Evolutionary conservation across 352 stramenopile genomes (phyloP), one percentile per base, ranked within the genome.

Genomic region (Pythium aristosporum): DNA sequence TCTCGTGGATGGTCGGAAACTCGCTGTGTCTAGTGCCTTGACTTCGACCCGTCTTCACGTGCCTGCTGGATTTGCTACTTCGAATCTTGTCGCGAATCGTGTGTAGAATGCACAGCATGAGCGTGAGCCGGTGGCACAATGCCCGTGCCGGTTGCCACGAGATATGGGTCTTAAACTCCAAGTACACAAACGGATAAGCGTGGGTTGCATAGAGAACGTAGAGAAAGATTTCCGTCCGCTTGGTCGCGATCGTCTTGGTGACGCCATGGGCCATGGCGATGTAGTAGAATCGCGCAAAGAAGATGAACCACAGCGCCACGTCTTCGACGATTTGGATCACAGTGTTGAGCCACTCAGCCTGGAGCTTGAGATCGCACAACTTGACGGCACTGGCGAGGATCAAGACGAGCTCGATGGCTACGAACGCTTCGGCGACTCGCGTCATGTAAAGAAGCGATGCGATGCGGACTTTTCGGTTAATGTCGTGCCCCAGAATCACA

Each of bases 151-250:
- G 44, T 53, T 66, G 37, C 63, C 63, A 70, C 13, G 41, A 61
- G 13, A 58, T 23, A 9, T 30, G 16, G 6, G 48, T 65, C 52
- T 47, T 39, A 3, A 32, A 10, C 5, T 65, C 42, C 0, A 65
- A 46, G 37, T 25, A 32, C n/a, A 72, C 8, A 30, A 82, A 87
- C 4, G 73, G 75, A 21, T 77, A 46, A 59, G 83, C 75, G 58
- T 86, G 75, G 7, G 59, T 74, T 2, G 63, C 49, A 48, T 72
- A 73, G 2, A 80, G 52, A 4, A 77, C 1, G 32, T 79, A 78
- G 21, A 71, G 52, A 2, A 68, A 13, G 3, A 79, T 41, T 46
- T 79, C 74, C 28, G 50, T 6, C 25, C 67, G 71, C 12, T 54
- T 42, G 5, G 41, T 63, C 6, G 41, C 15, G 20, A 65, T 20